Evolutionary conservation across 306 rosid genomes (phyloP).

Genomic region (Prunus salicina): DNA sequence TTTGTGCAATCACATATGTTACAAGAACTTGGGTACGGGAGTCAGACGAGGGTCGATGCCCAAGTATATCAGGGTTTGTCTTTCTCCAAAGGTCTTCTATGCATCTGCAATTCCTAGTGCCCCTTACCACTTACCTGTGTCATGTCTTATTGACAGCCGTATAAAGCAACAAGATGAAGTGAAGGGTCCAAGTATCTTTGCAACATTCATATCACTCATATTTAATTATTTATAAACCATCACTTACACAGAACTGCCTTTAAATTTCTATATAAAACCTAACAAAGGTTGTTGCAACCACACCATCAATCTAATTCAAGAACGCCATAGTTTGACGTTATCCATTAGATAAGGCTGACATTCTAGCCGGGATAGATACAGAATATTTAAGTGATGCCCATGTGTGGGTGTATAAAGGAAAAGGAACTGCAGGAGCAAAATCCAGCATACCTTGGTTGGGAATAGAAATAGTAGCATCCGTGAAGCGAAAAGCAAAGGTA

Average conservation of each 20-base stretch:
- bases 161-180: not conserved
- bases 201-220: not conserved
- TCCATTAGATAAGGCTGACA: not conserved
- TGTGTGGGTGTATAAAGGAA: not conserved
- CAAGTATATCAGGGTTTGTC: not conserved
- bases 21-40: not conserved
- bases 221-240: not conserved
- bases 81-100: not conserved
- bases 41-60: not conserved
- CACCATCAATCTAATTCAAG: too few species aligned
- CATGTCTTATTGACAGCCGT: not conserved
- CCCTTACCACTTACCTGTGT: not conserved
- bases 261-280: not conserved
- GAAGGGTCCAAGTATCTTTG: not conserved
- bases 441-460: constrained; percentile 77
- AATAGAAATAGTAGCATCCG: constrained; percentile 79
- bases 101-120: not conserved
- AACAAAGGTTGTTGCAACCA: not conserved
- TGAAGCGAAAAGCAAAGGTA: constrained; percentile 96
- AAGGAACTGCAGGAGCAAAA: not conserved
- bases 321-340: not conserved
- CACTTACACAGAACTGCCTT: not conserved
- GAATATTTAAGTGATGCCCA: not conserved
- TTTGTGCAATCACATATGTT: not conserved
- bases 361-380: not conserved